These are phyloP conservation scores for Coemansia sp. DNA, from an alignment of 192 early-diverging fungal species.

Conservation along the genomic window DNA sequence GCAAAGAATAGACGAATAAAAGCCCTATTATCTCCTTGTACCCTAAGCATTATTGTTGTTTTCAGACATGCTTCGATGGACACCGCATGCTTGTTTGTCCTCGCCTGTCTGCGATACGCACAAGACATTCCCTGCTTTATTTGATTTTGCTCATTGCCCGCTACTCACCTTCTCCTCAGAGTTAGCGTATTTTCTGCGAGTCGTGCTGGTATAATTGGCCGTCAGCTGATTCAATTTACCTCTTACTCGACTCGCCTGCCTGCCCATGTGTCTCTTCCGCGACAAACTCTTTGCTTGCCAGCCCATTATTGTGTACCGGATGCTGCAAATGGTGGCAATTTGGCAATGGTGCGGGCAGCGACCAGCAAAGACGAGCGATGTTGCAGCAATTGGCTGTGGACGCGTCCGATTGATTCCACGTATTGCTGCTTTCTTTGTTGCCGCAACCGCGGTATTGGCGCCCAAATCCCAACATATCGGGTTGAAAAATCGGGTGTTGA, in stretches of 20 bases:
- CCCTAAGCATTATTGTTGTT: background rate
- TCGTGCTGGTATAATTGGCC: background rate
- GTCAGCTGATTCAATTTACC: slow-evolving; percentile 13
- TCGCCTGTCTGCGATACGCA: background rate
- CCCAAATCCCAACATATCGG: background rate
- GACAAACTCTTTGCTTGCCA: background rate
- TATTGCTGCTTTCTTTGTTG: background rate
- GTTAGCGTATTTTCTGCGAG: background rate
- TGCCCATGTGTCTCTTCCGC: background rate
- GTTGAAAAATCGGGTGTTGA: background rate
- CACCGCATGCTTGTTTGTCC: background rate
- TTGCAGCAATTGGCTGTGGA: background rate
- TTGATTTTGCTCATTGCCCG: background rate
- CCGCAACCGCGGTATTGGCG: background rate
- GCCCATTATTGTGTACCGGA: background rate
- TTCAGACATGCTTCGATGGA: background rate
- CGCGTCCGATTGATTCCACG: background rate
- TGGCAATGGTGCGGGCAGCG: background rate
- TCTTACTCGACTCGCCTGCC: background rate
- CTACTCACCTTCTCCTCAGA: background rate
- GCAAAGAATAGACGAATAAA: background rate
- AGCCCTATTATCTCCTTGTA: background rate
- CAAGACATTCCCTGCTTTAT: background rate
- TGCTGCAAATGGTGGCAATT: background rate
- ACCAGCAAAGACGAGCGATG: background rate